Percentiles rank a stretch among this genome's conserved stretches.
These are phyloP conservation scores for Suillus tomentosus DNA, from an alignment of 768 basidiomycete genomes.

Conservation along the genomic window DNA sequence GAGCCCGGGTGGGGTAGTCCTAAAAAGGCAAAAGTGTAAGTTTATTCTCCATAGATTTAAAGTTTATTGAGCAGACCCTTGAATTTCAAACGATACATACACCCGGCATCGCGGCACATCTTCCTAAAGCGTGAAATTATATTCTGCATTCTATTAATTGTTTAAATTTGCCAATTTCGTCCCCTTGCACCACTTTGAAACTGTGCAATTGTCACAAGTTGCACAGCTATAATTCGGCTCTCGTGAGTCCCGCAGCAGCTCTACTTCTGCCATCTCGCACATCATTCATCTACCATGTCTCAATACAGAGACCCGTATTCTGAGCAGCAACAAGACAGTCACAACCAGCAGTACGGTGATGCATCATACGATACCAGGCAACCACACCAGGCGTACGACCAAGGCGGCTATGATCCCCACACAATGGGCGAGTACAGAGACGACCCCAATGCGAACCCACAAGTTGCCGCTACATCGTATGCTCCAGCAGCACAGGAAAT, in stretches of 20 bases:
- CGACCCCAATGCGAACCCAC: slow-evolving; percentile 31
- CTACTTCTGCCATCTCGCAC: not conserved
- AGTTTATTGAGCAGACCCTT: no score
- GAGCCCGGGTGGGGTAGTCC: no score
- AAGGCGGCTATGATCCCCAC: slow-evolving; percentile 39
- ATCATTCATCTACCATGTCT: slow-evolving; percentile 35
- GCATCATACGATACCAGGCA: slow-evolving; percentile 41
- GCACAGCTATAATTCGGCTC: slow-evolving; percentile 6
- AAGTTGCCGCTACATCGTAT: slow-evolving; percentile 14
- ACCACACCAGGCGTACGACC: slow-evolving; percentile 57
- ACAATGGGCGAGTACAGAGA: slow-evolving; percentile 37
- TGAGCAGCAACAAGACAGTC: slow-evolving; percentile 30
- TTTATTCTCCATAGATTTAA: no score
- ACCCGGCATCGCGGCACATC: no score
- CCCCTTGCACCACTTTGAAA: not conserved
- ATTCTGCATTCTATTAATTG: no score
- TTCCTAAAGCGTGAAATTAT: no score
- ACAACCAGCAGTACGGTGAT: slow-evolving; percentile 37
- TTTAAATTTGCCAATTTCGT: no score
- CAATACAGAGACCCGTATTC: slow-evolving; percentile 59
- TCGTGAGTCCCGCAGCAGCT: not conserved
- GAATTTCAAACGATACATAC: no score
- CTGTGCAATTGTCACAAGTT: not conserved
- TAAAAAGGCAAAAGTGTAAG: no score
- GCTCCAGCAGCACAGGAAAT: slow-evolving; percentile 30